Percentiles rank a stretch among this genome's conserved stretches.
Conservation (phyloP, 768 basidiomycete species). For the Amanita jacksonii region DNA sequence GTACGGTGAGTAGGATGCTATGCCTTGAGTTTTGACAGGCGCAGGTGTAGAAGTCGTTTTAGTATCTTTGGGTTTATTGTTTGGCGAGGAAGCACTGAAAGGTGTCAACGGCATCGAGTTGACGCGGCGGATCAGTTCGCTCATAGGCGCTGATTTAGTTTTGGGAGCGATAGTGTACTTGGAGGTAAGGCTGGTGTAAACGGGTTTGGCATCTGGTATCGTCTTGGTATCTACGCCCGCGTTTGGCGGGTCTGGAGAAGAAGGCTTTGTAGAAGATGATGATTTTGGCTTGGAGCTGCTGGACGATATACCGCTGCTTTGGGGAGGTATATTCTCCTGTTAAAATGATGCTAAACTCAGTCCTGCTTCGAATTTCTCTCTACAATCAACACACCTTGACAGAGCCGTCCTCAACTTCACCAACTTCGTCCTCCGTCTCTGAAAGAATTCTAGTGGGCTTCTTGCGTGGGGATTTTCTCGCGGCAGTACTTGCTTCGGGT, state of each 20-base stretch:
- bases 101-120: conserved; percentile 61
- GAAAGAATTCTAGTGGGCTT: not conserved
- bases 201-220: conserved; percentile 13
- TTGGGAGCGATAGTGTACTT: conserved; percentile 41
- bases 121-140: conserved; percentile 65
- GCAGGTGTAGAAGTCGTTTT: conserved; percentile 10
- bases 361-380: not conserved
- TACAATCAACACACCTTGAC: not conserved
- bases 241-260: conserved; percentile 7
- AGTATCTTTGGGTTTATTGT: conserved; percentile 11
- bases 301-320: not conserved
- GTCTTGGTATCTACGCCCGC: not conserved
- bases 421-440: conserved; percentile 3
- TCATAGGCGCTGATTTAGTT: conserved; percentile 52
- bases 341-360: not conserved
- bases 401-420: conserved; percentile 5
- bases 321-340: conserved; percentile 6
- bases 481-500: not conserved
- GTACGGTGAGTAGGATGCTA: conserved; percentile 48
- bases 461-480: not conserved
- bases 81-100: conserved; percentile 26
- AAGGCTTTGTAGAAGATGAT: conserved; percentile 7
- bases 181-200: conserved; percentile 16
- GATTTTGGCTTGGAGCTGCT: conserved; percentile 1
- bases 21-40: conserved; percentile 12